Percentiles rank a stretch among this genome's conserved stretches.
phyloP scores from a whole-genome alignment of 805 yeast genomes.

The Scheffersomyces stipitis region DNA sequence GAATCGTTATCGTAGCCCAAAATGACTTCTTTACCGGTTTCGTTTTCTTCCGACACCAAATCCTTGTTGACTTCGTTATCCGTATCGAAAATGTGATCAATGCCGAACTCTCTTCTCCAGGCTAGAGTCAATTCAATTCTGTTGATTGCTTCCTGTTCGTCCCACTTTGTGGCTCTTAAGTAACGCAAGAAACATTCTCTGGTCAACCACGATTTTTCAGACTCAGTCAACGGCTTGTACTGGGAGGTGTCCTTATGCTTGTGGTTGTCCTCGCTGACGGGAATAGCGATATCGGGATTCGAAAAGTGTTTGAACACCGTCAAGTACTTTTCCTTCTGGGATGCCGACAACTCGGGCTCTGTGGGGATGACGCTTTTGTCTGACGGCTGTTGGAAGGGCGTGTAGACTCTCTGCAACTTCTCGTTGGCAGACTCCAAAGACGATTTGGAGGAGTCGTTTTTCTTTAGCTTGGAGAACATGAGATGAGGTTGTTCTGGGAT shows the following conservation, averaged over 20 bases:
- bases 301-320: constrained; percentile 60
- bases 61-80: constrained; percentile 39
- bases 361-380: constrained; percentile 49
- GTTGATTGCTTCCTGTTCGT: constrained; percentile 41
- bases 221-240: constrained; percentile 20
- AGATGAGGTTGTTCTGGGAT: neutral
- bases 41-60: constrained; percentile 46
- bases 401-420: constrained; percentile 13
- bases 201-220: constrained; percentile 46
- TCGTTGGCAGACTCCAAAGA: constrained; percentile 2
- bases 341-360: constrained; percentile 46
- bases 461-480: neutral
- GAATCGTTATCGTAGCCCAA: constrained; percentile 55
- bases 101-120: constrained; percentile 58
- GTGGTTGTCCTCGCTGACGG: constrained; percentile 49
- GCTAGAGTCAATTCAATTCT: constrained; percentile 47
- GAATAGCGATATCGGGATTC: constrained; percentile 49
- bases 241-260: constrained; percentile 38
- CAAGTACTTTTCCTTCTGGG: constrained; percentile 60
- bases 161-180: constrained; percentile 54
- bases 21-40: constrained; percentile 54
- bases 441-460: neutral
- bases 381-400: constrained; percentile 62
- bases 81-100: constrained; percentile 29
- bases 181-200: constrained; percentile 54